Evolutionary conservation across 768 basidiomycete species (phyloP).

Genomic region (Melanogaster broomeanus): DNA sequence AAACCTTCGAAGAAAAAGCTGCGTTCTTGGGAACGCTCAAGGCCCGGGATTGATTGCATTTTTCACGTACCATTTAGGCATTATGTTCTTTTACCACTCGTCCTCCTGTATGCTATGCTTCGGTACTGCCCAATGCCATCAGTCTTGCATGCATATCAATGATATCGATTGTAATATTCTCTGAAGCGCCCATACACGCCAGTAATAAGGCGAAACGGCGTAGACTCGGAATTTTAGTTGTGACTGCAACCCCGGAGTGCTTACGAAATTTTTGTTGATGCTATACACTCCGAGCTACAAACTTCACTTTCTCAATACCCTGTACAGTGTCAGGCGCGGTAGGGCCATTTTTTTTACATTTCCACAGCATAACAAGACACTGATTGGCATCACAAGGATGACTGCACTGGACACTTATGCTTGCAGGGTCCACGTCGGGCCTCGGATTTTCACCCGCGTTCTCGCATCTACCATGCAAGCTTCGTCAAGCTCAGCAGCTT

Average conservation of each 20-base stretch:
- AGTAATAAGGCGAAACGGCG: too few relatives aligned
- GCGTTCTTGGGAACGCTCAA: constrained; percentile 94
- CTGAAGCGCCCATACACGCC: too few relatives aligned
- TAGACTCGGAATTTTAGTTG: too few relatives aligned
- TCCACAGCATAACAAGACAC: background rate
- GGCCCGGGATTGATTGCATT: constrained; percentile 62
- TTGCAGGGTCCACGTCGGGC: constrained; percentile 81
- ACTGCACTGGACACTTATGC: constrained; percentile 73
- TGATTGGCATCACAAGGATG: constrained; percentile 55
- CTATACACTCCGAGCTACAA: background rate
- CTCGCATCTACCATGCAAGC: constrained; percentile 33
- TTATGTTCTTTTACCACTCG: constrained; percentile 36
- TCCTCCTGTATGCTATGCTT: constrained; percentile 43
- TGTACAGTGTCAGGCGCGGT: constrained; percentile 47
- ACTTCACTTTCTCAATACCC: constrained; percentile 6
- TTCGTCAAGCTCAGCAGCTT: constrained; percentile 13
- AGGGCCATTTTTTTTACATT: constrained; percentile 18
- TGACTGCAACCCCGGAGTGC: too few relatives aligned
- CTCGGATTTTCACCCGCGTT: constrained; percentile 46
- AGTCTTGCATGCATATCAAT: constrained; percentile 8
- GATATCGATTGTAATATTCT: too few relatives aligned
- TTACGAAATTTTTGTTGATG: background rate
- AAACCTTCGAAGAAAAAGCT: constrained; percentile 94
- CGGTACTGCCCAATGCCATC: constrained; percentile 33
- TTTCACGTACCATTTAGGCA: constrained; percentile 40